Percentiles rank a stretch among this genome's conserved stretches.
Conservation (phyloP, 768 basidiomycete species). For the Kwoniella heveanensis region DNA sequence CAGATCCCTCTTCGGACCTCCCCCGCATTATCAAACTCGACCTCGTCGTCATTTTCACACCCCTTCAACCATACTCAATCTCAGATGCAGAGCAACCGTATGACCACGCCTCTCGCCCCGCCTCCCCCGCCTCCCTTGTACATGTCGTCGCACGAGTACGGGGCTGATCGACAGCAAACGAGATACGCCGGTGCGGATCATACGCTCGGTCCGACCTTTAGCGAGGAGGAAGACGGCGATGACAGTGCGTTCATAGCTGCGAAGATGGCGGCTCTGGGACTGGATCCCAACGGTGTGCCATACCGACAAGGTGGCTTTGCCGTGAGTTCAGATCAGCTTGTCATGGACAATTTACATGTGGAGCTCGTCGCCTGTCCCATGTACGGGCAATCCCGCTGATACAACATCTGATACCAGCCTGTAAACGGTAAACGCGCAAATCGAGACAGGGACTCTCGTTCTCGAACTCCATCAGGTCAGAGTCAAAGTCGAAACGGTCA, state of each 20-base stretch:
- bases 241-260: constrained; percentile 43
- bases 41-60: neutral
- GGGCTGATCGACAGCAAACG: constrained; percentile 22
- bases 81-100: neutral
- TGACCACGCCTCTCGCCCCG: constrained; percentile 21
- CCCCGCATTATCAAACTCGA: neutral
- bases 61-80: constrained; percentile 6
- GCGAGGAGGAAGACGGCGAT: constrained; percentile 47
- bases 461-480: constrained; percentile 3
- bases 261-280: constrained; percentile 36
- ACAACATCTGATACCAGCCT: neutral
- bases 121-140: constrained; percentile 26
- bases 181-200: constrained; percentile 29
- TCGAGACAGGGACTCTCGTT: constrained; percentile 5
- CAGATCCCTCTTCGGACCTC: neutral
- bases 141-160: constrained; percentile 19
- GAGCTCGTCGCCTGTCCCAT: too few species aligned
- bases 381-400: too few species aligned
- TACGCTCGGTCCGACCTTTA: constrained; percentile 44
- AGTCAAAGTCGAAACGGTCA: constrained; percentile 1
- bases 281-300: constrained; percentile 25
- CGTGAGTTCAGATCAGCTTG: neutral
- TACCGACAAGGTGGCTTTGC: constrained; percentile 21
- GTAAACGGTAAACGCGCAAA: neutral
- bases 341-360: too few species aligned